These are phyloP conservation scores for Colletotrichum sp. DNA, from an alignment of 2,329 filamentous ascomycete species.

Conservation along the genomic window DNA sequence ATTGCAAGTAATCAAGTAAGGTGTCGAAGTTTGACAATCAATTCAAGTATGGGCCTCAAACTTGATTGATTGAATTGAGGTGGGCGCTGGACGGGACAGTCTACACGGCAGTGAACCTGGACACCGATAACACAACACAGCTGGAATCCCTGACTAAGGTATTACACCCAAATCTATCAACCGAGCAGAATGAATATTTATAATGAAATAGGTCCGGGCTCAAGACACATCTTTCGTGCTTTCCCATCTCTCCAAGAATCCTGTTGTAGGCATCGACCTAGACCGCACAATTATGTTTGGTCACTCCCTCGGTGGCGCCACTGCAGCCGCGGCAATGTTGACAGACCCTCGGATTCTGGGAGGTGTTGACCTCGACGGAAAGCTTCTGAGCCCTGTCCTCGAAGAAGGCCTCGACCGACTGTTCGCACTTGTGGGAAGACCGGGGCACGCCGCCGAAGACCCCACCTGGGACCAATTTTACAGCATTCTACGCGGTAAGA, in stretches of 20 bases:
- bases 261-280: constrained; percentile 29
- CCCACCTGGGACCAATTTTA: constrained; percentile 34
- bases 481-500: constrained; percentile 26
- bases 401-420: constrained; percentile 29
- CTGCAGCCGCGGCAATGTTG: constrained; percentile 34
- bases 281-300: constrained; percentile 38
- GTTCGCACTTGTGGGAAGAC: constrained; percentile 34
- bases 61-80: too few relatives aligned
- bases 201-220: constrained; percentile 30
- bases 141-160: constrained; percentile 25
- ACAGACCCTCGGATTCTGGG: constrained; percentile 35
- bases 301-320: constrained; percentile 43
- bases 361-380: constrained; percentile 46
- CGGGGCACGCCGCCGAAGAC: constrained; percentile 31
- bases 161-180: neutral
- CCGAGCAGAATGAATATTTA: neutral
- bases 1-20: too few relatives aligned
- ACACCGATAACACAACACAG: constrained; percentile 18
- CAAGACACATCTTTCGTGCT: constrained; percentile 42
- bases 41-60: too few relatives aligned
- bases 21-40: too few relatives aligned
- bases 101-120: constrained; percentile 17
- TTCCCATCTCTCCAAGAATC: constrained; percentile 29
- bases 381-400: constrained; percentile 32
- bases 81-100: constrained; percentile 43